Conservation (phyloP, 1,284 basidiomycete species). For the Acaromyces ingoldii region DNA sequence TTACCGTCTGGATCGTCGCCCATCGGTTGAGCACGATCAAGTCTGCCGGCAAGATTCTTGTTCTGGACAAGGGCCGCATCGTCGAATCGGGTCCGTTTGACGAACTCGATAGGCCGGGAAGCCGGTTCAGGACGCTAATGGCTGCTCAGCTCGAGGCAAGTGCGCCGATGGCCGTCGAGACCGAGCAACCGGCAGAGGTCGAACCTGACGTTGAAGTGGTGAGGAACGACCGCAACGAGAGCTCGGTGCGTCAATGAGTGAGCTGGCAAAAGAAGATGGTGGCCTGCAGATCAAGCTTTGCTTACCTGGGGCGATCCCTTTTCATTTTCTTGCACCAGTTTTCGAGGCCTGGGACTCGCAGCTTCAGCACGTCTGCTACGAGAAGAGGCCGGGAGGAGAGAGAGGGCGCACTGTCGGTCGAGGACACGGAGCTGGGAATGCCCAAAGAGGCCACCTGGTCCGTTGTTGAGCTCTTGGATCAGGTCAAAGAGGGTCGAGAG, state of each 20-base stretch:
- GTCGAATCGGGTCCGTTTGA: slow-evolving; percentile 55
- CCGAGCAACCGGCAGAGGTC: slow-evolving; percentile 1
- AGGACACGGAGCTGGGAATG: slow-evolving; percentile 9
- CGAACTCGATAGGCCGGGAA: slow-evolving; percentile 50
- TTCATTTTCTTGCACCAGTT: no score
- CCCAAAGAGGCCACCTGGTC: slow-evolving; percentile 19
- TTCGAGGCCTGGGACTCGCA: background rate
- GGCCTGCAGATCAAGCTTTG: background rate
- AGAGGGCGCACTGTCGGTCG: background rate
- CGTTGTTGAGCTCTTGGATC: slow-evolving; percentile 7
- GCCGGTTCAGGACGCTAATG: slow-evolving; percentile 41
- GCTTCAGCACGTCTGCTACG: slow-evolving; percentile 2
- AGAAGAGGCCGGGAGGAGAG: background rate
- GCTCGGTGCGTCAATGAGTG: background rate
- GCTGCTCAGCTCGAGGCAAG: slow-evolving; percentile 37
- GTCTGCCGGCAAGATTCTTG: slow-evolving; percentile 54
- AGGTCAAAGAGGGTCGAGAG: background rate
- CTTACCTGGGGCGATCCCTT: slow-evolving; percentile 50
- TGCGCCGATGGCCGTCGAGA: slow-evolving; percentile 6
- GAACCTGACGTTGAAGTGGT: no score
- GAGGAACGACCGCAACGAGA: slow-evolving; percentile 4
- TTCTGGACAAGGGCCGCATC: slow-evolving; percentile 55
- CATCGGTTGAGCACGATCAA: slow-evolving; percentile 56
- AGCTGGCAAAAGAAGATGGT: background rate
- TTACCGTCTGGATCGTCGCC: slow-evolving; percentile 57